A percentile compares a stretch with the other conserved stretches of the same genome.
phyloP scores from a whole-genome alignment of 495 filamentous ascomycete species.

The Aspergillus incahuasiensis region DNA sequence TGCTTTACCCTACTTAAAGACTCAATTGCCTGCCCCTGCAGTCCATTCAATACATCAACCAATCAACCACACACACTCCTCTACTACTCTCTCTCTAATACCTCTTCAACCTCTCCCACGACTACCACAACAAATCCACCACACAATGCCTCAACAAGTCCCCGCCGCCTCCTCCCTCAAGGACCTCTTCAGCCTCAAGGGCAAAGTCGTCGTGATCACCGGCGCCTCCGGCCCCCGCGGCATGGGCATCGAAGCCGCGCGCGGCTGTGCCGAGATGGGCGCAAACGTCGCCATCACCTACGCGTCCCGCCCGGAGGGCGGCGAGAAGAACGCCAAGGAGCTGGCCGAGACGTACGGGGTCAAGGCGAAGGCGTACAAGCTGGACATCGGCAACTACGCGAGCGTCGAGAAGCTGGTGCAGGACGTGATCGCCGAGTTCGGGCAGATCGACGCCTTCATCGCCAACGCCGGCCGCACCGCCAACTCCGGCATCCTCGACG shows the following conservation, averaged over 20 bases:
- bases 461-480: constrained; percentile 67
- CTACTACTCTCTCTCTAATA: not conserved
- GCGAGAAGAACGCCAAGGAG: constrained; percentile 61
- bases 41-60: not conserved
- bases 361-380: constrained; percentile 65
- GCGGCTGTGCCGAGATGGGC: constrained; percentile 68
- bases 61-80: too few species aligned
- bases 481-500: constrained; percentile 58
- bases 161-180: constrained; percentile 53
- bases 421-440: constrained; percentile 56
- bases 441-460: constrained; percentile 62
- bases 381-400: constrained; percentile 47
- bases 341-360: constrained; percentile 55
- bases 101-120: not conserved
- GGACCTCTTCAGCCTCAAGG: constrained; percentile 68
- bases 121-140: too few species aligned
- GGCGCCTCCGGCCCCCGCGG: constrained; percentile 65
- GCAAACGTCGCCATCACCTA: constrained; percentile 67
- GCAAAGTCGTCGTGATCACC: constrained; percentile 68
- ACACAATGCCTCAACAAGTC: constrained; percentile 51
- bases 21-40: not conserved
- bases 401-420: constrained; percentile 47
- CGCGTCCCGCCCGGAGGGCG: constrained; percentile 54
- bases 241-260: constrained; percentile 71
- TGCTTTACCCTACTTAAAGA: not conserved